These are phyloP conservation scores for Penicillium sp. DNA, from an alignment of 2,329 filamentous ascomycete species.

Conservation along the genomic window DNA sequence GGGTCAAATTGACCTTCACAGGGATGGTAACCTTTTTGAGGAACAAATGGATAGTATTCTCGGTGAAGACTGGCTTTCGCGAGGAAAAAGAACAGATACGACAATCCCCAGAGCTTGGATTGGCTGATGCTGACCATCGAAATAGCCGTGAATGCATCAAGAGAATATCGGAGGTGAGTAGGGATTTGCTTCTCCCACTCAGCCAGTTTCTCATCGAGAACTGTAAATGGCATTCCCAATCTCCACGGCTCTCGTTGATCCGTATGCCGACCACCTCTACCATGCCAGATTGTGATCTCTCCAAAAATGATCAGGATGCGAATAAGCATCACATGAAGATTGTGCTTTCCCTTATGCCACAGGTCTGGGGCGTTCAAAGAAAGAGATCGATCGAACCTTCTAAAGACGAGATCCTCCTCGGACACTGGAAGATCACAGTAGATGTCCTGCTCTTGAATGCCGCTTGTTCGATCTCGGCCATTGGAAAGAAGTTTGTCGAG, in stretches of 20 bases:
- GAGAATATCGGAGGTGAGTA: constrained; percentile 4
- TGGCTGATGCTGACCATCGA: background rate
- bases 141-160: background rate
- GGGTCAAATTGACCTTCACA: background rate
- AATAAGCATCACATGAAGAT: constrained; percentile 1
- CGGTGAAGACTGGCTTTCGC: constrained; percentile 5
- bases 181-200: constrained; percentile 4
- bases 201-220: background rate
- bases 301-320: constrained; percentile 3
- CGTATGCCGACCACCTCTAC: constrained; percentile 5
- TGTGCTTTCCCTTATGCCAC: background rate
- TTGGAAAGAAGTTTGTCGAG: constrained; percentile 8
- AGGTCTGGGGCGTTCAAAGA: background rate
- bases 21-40: background rate
- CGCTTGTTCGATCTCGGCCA: constrained; percentile 9
- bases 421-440: constrained; percentile 5
- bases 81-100: constrained; percentile 6
- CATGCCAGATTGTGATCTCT: constrained; percentile 6
- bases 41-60: constrained; percentile 8
- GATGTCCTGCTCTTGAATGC: constrained; percentile 3
- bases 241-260: background rate
- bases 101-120: constrained; percentile 4
- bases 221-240: constrained; percentile 4
- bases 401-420: constrained; percentile 8
- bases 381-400: background rate